These are phyloP conservation scores for Amanita brunnescens DNA, from an alignment of 768 basidiomycete genomes.

Conservation along the genomic window DNA sequence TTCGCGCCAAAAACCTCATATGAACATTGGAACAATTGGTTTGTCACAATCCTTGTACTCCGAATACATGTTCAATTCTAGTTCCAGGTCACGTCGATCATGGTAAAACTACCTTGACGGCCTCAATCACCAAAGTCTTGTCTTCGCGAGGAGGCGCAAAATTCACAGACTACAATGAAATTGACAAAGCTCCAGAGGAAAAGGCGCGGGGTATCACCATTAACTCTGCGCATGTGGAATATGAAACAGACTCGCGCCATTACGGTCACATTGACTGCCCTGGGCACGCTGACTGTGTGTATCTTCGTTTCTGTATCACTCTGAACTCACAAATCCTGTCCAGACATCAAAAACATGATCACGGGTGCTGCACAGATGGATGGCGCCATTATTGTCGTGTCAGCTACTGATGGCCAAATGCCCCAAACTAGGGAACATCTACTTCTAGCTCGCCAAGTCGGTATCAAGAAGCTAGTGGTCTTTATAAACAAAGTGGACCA, in stretches of 20 bases:
- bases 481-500: constrained; percentile 99
- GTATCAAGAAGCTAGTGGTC: constrained; percentile 94
- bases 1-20: constrained; percentile 75
- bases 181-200: constrained; percentile 99
- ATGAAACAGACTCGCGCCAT: constrained; percentile 83
- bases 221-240: constrained; percentile 97
- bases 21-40: constrained; percentile 96
- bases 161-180: constrained; percentile 94
- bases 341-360: constrained; percentile 98
- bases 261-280: constrained; percentile 99
- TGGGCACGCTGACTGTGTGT: constrained; percentile 88
- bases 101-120: constrained; percentile 96
- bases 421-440: constrained; percentile 98
- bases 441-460: constrained; percentile 95
- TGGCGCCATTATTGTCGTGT: constrained; percentile 91
- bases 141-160: constrained; percentile 65
- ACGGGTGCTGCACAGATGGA: constrained; percentile 99
- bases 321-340: constrained; percentile 4
- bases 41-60: constrained; percentile 12
- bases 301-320: neutral
- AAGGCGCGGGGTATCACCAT: constrained; percentile 99
- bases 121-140: constrained; percentile 92
- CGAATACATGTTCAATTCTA: constrained; percentile 4
- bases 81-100: constrained; percentile 86
- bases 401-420: constrained; percentile 99